A percentile compares a stretch with the other conserved stretches of the same genome.
Conservation (phyloP, 768 basidiomycete genomes). For the Panaeolus cyanescens region DNA sequence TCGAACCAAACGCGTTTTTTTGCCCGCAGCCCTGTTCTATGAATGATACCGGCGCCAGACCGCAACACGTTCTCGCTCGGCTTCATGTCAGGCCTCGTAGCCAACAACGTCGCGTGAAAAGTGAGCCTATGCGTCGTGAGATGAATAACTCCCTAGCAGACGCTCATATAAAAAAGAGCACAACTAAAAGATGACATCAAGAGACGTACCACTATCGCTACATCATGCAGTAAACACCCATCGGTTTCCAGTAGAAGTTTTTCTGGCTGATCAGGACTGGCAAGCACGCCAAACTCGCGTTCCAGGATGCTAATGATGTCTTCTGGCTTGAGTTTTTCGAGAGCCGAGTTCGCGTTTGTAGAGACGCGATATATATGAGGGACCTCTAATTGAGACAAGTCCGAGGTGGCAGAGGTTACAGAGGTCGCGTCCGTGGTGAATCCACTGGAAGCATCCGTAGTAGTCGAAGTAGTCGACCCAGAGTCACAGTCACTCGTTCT, state of each 20-base stretch:
- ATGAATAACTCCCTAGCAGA: constrained; percentile 54
- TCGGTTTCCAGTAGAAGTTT: constrained; percentile 56
- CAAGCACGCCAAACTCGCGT: constrained; percentile 59
- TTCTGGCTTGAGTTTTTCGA: constrained; percentile 40
- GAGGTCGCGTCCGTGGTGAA: background rate
- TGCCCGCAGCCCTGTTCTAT: constrained; percentile 43
- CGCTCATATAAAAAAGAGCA: background rate
- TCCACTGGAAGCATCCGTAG: background rate
- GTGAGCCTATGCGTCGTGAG: constrained; percentile 65
- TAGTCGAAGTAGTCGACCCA: constrained; percentile 18
- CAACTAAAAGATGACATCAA: background rate
- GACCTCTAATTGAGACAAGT: constrained; percentile 1
- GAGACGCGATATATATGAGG: constrained; percentile 26
- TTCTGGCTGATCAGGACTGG: constrained; percentile 43
- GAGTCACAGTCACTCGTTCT: background rate
- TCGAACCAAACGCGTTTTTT: constrained; percentile 64
- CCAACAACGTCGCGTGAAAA: constrained; percentile 65
- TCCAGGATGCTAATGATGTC: constrained; percentile 52
- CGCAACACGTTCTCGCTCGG: constrained; percentile 41
- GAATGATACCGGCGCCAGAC: constrained; percentile 50
- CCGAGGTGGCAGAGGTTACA: background rate
- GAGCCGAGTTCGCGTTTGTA: constrained; percentile 22
- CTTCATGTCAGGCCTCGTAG: constrained; percentile 36
- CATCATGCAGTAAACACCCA: constrained; percentile 50
- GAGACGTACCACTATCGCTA: constrained; percentile 46